phyloP scores from a whole-genome alignment of 2,329 filamentous ascomycete genomes.

The Exophiala xenobiotica region DNA sequence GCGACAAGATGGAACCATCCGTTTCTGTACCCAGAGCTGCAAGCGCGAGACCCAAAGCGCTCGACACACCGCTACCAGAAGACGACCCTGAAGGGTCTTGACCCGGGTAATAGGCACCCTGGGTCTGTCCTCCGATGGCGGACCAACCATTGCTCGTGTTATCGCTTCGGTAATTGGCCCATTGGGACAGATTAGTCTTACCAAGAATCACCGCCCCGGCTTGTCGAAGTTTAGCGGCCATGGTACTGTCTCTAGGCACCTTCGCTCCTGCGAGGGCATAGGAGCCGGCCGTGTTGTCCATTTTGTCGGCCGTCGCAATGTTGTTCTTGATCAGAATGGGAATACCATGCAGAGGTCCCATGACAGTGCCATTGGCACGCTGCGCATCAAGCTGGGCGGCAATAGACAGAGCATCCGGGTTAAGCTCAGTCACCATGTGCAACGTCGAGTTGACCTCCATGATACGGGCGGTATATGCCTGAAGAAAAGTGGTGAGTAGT shows the following conservation, averaged over 20 bases:
- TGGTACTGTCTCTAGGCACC: conserved; percentile 56
- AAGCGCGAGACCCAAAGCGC: conserved; percentile 59
- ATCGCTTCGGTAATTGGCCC: conserved; percentile 60
- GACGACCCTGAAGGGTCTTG: conserved; percentile 64
- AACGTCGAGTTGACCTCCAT: conserved; percentile 54
- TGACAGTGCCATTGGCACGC: conserved; percentile 46
- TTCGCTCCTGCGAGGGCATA: conserved; percentile 61
- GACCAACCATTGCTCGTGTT: conserved; percentile 63
- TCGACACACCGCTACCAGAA: conserved; percentile 61
- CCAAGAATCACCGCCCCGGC: conserved; percentile 65
- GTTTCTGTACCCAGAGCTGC: conserved; percentile 65
- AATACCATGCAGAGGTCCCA: conserved; percentile 62
- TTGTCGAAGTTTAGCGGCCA: conserved; percentile 59
- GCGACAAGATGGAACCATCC: conserved; percentile 62
- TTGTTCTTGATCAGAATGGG: conserved; percentile 68
- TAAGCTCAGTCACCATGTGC: conserved; percentile 55
- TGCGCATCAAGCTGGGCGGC: conserved; percentile 50
- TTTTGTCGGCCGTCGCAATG: conserved; percentile 61
- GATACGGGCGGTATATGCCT: conserved; percentile 55
- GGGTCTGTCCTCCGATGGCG: conserved; percentile 61
- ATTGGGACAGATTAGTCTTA: conserved; percentile 65
- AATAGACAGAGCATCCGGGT: conserved; percentile 55
- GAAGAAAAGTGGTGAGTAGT: not conserved
- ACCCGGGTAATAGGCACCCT: conserved; percentile 60
- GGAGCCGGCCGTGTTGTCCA: conserved; percentile 66